phyloP scores from a whole-genome alignment of 257 asterid genomes.

The Cynanchum wilfordii region DNA sequence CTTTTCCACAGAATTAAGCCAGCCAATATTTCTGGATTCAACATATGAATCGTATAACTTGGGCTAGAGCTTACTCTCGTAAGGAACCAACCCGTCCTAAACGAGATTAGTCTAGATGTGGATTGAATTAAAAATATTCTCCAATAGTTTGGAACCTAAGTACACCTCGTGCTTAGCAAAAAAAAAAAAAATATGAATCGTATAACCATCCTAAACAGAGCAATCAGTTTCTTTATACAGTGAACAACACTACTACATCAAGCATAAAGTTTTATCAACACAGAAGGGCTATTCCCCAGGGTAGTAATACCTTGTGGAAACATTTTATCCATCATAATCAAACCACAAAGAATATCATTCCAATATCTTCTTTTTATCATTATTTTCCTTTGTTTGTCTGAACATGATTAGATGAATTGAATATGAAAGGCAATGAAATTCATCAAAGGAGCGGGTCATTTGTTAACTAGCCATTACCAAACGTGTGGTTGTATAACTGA shows the following conservation, averaged over 20 bases:
- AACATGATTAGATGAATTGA: not conserved
- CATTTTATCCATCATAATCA: not conserved
- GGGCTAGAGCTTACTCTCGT: too few species aligned
- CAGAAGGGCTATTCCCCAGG: not conserved
- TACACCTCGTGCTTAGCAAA: too few species aligned
- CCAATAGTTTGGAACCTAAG: too few species aligned
- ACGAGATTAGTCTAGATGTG: too few species aligned
- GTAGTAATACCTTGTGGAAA: not conserved
- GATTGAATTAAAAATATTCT: too few species aligned
- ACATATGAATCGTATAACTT: not conserved
- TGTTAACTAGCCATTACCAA: not conserved
- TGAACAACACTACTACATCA: not conserved
- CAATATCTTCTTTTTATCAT: not conserved
- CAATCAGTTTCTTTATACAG: not conserved
- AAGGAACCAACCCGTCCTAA: too few species aligned
- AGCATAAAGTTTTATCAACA: not conserved
- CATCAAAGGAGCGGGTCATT: not conserved
- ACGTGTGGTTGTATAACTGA: not conserved
- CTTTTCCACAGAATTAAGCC: not conserved
- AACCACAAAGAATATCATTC: not conserved
- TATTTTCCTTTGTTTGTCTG: too few species aligned
- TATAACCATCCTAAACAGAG: not conserved
- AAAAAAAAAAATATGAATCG: too few species aligned
- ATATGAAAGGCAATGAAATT: not conserved
- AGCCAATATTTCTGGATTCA: not conserved